Evolutionary conservation across 768 basidiomycete species (phyloP), one percentile per base, ranked within the genome.

Genomic region (Paxillus involutus): DNA sequence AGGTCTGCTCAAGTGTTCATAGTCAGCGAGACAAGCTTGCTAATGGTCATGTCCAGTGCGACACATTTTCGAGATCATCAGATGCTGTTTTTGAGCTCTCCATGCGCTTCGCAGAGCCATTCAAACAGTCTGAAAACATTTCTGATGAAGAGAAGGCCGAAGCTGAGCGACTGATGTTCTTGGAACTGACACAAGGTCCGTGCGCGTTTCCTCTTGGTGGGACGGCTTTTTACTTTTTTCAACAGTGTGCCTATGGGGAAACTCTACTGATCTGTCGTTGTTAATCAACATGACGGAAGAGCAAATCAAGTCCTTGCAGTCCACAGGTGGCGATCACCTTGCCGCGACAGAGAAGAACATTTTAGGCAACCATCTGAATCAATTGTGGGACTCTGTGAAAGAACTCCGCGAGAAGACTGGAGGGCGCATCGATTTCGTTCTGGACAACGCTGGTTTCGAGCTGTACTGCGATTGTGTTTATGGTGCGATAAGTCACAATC

Each of bases 271-370:
- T 71, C 78, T 97, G 47, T 96, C 94, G 3, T 80, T 98, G 36
- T 79, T 97, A 54, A 98, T 97, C 71, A 92, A 98, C 73, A 96
- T 97, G 94, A 90, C 90, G 7, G 95, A 98, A 72, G 94, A 97
- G 30, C 94, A 97, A 70, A 97, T 98, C 74, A 94, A 94, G 69
- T 83, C 88, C 44, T 79, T 97, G n/a, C 95, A 98, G 67, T 94
- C 94, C 13, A 96, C 94, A 16, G 95, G 94, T 11, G 93, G 94
- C n/a, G 95, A 94, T 44, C 85, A 92, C 56, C 85, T 98, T 43
- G 94, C 94, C 3, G 91, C 93, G 2, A 94, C 95, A 2, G 94
- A 96, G 73, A 94, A 95, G 75, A 97, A 97, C 62, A 97, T 97
- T 59, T 78, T 97, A 30, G 94, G 94, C 35, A 96, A 97, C 71